These are phyloP conservation scores for Aspergillus texensis DNA, from an alignment of 2,329 filamentous ascomycete genomes.

Conservation along the genomic window DNA sequence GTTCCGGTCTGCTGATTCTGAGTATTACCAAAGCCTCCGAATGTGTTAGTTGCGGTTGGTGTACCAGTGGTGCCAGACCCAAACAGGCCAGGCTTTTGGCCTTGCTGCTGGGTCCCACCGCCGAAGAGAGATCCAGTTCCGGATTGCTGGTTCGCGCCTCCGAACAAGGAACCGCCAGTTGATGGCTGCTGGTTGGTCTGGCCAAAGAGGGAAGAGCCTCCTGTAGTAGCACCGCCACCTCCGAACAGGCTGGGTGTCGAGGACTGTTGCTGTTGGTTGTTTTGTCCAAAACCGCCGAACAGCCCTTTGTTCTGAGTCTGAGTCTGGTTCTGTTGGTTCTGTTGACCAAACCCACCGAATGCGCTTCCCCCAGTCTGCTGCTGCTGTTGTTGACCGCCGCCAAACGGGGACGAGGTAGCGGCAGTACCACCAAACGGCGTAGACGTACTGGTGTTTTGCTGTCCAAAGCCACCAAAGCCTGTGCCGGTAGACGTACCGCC, in stretches of 20 bases:
- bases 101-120: conserved; percentile 34
- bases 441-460: conserved; percentile 41
- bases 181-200: conserved; percentile 41
- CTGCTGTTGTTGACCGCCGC: conserved; percentile 29
- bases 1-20: conserved; percentile 46
- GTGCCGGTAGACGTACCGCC: conserved; percentile 34
- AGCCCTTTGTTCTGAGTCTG: conserved; percentile 41
- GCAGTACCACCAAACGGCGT: conserved; percentile 44
- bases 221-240: conserved; percentile 21
- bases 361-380: conserved; percentile 31
- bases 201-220: conserved; percentile 40
- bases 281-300: conserved; percentile 44
- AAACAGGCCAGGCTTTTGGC: conserved; percentile 37
- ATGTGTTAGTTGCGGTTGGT: conserved; percentile 27
- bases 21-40: conserved; percentile 46
- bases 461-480: conserved; percentile 41
- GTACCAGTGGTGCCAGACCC: conserved; percentile 44
- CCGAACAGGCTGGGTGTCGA: conserved; percentile 49
- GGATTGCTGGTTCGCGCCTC: conserved; percentile 37
- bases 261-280: conserved; percentile 47
- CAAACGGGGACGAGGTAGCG: conserved; percentile 49
- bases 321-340: conserved; percentile 38
- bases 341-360: conserved; percentile 49
- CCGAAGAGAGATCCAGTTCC: conserved; percentile 40
- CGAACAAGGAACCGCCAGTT: conserved; percentile 47